Evolutionary conservation across 192 early-diverging fungal genomes (phyloP).

Genomic region (Geranomyces variabilis): DNA sequence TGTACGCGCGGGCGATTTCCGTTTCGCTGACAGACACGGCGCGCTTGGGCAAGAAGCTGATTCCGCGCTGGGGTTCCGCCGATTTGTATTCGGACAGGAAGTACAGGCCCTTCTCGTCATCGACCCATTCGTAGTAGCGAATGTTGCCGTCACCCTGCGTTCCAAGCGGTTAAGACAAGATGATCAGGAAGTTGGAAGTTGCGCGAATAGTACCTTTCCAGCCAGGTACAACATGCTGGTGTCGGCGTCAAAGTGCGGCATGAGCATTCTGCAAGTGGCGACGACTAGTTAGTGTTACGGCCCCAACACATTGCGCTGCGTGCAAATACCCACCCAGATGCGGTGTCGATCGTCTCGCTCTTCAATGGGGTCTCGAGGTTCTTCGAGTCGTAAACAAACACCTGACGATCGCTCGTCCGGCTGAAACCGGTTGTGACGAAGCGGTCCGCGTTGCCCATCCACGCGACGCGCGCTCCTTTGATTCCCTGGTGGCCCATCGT

Average conservation of each 20-base stretch:
- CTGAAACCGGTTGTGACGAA: constrained; percentile 95
- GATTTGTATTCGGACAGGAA: constrained; percentile 88
- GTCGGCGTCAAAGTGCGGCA: constrained; percentile 94
- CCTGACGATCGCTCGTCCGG: constrained; percentile 89
- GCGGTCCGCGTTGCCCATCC: constrained; percentile 81
- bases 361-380: constrained; percentile 74
- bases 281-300: neutral
- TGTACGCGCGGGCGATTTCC: constrained; percentile 93
- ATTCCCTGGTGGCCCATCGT: constrained; percentile 88
- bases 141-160: constrained; percentile 92
- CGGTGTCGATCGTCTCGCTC: constrained; percentile 81
- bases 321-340: constrained; percentile 65
- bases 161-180: too few relatives aligned
- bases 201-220: constrained; percentile 83
- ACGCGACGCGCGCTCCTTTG: constrained; percentile 93
- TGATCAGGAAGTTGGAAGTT: too few relatives aligned
- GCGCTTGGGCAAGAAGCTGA: constrained; percentile 93
- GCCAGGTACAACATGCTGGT: constrained; percentile 91
- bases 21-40: constrained; percentile 81
- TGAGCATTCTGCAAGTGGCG: constrained; percentile 68
- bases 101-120: constrained; percentile 82
- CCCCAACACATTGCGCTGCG: neutral
- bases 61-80: constrained; percentile 88
- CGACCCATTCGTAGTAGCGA: constrained; percentile 96
- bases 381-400: constrained; percentile 84